Conservation (phyloP, 371 early-diverging fungal genomes). For the Mucor lusitanicus region DNA sequence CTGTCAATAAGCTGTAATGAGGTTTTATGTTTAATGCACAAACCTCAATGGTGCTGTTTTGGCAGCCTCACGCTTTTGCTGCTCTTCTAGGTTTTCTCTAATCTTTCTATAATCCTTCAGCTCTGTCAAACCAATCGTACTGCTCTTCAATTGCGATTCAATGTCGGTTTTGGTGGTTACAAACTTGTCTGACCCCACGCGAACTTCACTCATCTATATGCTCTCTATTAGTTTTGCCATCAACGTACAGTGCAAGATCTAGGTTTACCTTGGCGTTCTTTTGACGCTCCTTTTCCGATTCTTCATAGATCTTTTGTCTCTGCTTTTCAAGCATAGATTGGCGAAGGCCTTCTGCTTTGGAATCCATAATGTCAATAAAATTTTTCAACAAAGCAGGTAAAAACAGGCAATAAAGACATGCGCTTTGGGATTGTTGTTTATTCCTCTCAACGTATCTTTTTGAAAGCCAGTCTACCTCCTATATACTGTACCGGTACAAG, state of each 20-base stretch:
- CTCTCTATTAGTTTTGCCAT: neutral
- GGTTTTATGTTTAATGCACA: neutral
- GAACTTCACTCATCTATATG: conserved; percentile 77
- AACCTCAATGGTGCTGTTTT: conserved; percentile 58
- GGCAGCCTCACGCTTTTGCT: conserved; percentile 77
- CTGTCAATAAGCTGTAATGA: neutral
- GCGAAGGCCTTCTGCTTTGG: conserved; percentile 67
- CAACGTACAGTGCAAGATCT: neutral
- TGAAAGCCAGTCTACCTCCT: neutral
- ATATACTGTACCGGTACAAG: neutral
- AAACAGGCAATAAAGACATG: neutral
- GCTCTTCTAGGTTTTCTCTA: conserved; percentile 76
- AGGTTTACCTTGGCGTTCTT: conserved; percentile 71
- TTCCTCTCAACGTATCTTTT: neutral
- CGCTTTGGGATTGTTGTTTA: neutral
- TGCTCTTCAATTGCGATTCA: conserved; percentile 83
- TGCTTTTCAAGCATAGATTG: conserved; percentile 76
- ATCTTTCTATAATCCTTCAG: conserved; percentile 90
- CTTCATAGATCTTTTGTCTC: conserved; percentile 71
- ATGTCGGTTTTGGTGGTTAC: conserved; percentile 75
- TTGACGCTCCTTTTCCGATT: conserved; percentile 75
- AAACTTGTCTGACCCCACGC: conserved; percentile 81
- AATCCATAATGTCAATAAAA: conserved; percentile 37
- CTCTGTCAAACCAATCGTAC: conserved; percentile 88
- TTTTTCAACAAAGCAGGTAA: conserved; percentile 13